These are phyloP conservation scores for Castanopsis chinensis DNA, from an alignment of 306 rosid species.

Conservation along the genomic window DNA sequence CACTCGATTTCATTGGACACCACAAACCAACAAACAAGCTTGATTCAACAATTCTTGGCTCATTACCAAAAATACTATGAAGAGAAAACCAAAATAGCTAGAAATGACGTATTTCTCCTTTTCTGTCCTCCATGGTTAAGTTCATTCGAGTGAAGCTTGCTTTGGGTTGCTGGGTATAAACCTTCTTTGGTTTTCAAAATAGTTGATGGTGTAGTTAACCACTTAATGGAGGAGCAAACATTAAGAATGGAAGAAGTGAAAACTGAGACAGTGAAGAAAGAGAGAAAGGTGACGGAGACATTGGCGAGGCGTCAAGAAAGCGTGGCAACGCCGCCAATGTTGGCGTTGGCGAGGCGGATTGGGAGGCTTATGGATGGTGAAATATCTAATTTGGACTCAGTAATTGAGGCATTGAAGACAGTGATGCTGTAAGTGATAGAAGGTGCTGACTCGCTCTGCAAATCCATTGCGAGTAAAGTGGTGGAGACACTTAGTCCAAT, in stretches of 20 bases:
- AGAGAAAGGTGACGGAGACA: conserved; percentile 25
- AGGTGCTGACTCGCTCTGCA: conserved; percentile 25
- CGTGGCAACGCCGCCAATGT: conserved; percentile 26
- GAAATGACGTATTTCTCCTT: conserved; percentile 29
- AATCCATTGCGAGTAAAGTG: conserved; percentile 26
- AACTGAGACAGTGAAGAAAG: conserved; percentile 13
- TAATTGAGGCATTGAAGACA: conserved; percentile 22
- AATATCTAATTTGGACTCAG: conserved; percentile 14
- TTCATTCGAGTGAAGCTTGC: conserved; percentile 28
- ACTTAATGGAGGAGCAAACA: conserved; percentile 12
- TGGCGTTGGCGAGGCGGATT: conserved; percentile 10
- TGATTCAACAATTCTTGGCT: conserved; percentile 32
- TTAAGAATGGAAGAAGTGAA: conserved; percentile 1
- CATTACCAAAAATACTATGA: conserved; percentile 39
- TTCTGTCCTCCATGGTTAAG: conserved; percentile 43
- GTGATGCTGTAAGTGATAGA: conserved; percentile 19
- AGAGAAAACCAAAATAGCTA: conserved; percentile 13
- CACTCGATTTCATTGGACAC: neutral
- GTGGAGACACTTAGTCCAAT: conserved; percentile 24
- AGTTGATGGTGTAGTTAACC: conserved; percentile 14
- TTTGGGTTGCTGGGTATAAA: conserved; percentile 43
- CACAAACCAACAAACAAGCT: neutral
- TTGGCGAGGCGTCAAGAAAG: conserved; percentile 41
- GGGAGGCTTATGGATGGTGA: conserved; percentile 23
- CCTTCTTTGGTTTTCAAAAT: conserved; percentile 27